Conservation (phyloP, 1,284 basidiomycete genomes). For the Cryptococcus hybrid region DNA sequence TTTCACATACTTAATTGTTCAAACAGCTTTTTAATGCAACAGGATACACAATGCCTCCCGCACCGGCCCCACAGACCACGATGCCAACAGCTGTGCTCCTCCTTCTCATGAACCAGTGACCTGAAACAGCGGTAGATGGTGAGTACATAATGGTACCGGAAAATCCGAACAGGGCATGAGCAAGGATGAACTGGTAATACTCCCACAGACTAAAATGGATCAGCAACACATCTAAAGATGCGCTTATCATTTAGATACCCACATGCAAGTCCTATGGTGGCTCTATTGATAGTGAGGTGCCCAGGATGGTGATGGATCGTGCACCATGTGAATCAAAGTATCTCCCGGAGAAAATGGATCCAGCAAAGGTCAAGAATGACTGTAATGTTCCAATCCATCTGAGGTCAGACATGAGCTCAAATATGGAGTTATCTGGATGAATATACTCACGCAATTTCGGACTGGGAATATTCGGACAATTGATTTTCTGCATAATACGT, state of each 20-base stretch:
- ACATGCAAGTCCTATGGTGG: constrained; percentile 43
- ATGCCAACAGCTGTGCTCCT: constrained; percentile 41
- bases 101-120: constrained; percentile 44
- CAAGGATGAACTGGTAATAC: constrained; percentile 47
- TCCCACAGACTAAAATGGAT: constrained; percentile 26
- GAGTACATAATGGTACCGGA: constrained; percentile 39
- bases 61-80: constrained; percentile 38
- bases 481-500: constrained; percentile 41
- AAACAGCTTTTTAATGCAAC: constrained; percentile 42
- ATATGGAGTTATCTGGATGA: not conserved
- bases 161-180: constrained; percentile 38
- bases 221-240: not conserved
- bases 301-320: constrained; percentile 22
- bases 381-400: constrained; percentile 44
- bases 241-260: constrained; percentile 8
- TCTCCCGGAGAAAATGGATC: constrained; percentile 37
- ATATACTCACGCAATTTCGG: constrained; percentile 37
- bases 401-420: not conserved
- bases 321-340: constrained; percentile 47
- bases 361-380: constrained; percentile 32
- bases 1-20: constrained; percentile 23
- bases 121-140: constrained; percentile 38
- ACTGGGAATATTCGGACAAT: constrained; percentile 29
- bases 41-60: constrained; percentile 46
- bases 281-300: constrained; percentile 10